Conservation (phyloP, 2,329 filamentous ascomycete species). For the Fusarium nelsonii region DNA sequence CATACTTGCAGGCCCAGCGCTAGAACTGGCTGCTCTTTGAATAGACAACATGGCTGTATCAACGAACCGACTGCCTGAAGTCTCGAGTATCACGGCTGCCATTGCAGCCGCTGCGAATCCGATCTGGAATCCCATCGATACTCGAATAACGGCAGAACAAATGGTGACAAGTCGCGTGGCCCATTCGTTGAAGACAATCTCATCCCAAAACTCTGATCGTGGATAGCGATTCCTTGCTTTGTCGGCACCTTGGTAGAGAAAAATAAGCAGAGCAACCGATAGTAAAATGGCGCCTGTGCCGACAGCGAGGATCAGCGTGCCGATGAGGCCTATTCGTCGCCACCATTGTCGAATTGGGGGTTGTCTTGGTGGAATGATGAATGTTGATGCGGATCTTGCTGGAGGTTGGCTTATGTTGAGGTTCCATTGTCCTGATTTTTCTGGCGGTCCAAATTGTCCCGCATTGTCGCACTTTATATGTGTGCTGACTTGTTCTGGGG, state of each 20-base stretch:
- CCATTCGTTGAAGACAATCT: conserved; percentile 17
- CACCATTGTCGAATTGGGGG: conserved; percentile 11
- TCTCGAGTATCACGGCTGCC: conserved; percentile 26
- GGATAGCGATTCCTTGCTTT: conserved; percentile 2
- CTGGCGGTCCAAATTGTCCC: no score
- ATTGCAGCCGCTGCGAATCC: conserved; percentile 21
- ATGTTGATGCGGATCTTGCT: neutral
- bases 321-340: conserved; percentile 11
- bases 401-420: neutral
- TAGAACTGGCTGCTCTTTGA: conserved; percentile 13
- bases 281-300: conserved; percentile 12
- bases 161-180: conserved; percentile 26
- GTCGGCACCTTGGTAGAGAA: conserved; percentile 16
- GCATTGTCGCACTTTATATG: neutral
- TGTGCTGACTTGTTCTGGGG: neutral
- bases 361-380: neutral
- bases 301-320: neutral
- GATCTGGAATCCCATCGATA: conserved; percentile 20
- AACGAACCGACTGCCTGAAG: neutral
- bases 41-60: conserved; percentile 21
- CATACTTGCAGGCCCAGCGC: conserved; percentile 2
- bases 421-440: neutral
- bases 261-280: conserved; percentile 18
- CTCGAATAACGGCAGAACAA: conserved; percentile 22
- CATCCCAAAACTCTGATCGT: conserved; percentile 15